Conservation (phyloP, 257 asterid species). For the Misopates orontium region DNA sequence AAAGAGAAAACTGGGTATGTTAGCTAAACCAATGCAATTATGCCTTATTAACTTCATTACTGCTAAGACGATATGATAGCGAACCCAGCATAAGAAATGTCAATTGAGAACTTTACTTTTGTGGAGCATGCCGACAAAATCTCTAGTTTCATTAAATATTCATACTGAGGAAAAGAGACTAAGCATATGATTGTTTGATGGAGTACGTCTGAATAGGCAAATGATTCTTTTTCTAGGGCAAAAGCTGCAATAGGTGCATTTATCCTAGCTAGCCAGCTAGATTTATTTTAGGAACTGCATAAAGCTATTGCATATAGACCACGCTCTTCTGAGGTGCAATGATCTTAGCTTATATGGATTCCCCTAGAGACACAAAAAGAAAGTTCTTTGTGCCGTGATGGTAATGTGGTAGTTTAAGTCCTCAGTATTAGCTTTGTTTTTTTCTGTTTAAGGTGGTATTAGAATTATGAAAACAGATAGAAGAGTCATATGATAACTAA, state of each 20-base stretch:
- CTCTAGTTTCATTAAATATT: too few species aligned
- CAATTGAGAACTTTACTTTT: too few species aligned
- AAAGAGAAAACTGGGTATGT: too few species aligned
- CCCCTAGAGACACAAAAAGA: not conserved
- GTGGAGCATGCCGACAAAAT: too few species aligned
- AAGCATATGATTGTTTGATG: not conserved
- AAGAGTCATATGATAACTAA: constrained; percentile 10
- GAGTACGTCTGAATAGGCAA: not conserved
- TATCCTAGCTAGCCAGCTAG: not conserved
- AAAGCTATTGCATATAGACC: not conserved
- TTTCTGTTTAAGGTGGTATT: constrained; percentile 10
- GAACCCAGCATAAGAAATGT: too few species aligned
- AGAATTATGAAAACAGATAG: constrained; percentile 11
- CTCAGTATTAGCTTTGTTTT: not conserved
- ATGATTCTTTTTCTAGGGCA: too few species aligned
- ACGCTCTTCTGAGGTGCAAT: not conserved
- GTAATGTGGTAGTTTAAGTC: not conserved
- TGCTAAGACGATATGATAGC: too few species aligned
- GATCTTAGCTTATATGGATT: not conserved
- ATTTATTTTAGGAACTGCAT: not conserved
- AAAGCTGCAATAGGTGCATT: too few species aligned
- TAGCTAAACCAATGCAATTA: too few species aligned
- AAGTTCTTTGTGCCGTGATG: not conserved
- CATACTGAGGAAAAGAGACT: not conserved
- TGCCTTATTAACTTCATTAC: too few species aligned